phyloP scores from a whole-genome alignment of 345 rosid genomes.

The Cochlearia excelsa region DNA sequence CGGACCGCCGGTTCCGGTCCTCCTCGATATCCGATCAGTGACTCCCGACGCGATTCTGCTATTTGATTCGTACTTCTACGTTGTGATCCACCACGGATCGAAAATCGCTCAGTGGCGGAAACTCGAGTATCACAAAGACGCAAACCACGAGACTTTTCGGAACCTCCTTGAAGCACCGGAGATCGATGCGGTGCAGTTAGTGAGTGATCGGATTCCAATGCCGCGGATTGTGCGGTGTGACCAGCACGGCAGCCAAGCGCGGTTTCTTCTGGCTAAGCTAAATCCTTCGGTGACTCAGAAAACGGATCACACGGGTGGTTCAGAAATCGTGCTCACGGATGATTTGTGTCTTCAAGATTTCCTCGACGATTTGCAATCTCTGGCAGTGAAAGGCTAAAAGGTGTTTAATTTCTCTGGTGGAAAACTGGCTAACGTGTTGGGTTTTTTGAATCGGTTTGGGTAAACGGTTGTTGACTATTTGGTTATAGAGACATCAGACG shows the following conservation, averaged over 20 bases:
- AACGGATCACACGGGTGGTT: slow-evolving; percentile 52
- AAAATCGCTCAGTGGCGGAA: slow-evolving; percentile 89
- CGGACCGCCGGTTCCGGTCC: slow-evolving; percentile 93
- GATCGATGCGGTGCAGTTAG: slow-evolving; percentile 61
- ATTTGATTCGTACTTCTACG: slow-evolving; percentile 86
- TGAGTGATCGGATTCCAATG: slow-evolving; percentile 68
- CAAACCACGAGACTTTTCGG: slow-evolving; percentile 79
- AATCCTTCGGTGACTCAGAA: slow-evolving; percentile 96
- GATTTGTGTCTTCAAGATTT: slow-evolving; percentile 88
- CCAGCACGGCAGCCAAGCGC: slow-evolving; percentile 90
- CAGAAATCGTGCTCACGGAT: slow-evolving; percentile 78
- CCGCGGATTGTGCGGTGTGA: slow-evolving; percentile 82
- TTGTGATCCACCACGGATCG: slow-evolving; percentile 85
- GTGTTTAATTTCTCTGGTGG: too few species aligned
- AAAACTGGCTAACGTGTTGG: too few species aligned
- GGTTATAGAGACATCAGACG: too few species aligned
- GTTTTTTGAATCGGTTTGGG: too few species aligned
- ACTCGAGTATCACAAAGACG: slow-evolving; percentile 75
- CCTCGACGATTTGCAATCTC: slow-evolving; percentile 70
- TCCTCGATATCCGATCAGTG: slow-evolving; percentile 81
- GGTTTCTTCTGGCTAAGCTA: slow-evolving; percentile 95
- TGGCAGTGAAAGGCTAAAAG: slow-evolving; percentile 61
- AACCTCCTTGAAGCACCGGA: slow-evolving; percentile 87
- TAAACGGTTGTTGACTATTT: too few species aligned
- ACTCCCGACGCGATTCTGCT: slow-evolving; percentile 74